Evolutionary conservation across 2,329 filamentous ascomycete species (phyloP).

Genomic region (Penicillium concentricum): DNA sequence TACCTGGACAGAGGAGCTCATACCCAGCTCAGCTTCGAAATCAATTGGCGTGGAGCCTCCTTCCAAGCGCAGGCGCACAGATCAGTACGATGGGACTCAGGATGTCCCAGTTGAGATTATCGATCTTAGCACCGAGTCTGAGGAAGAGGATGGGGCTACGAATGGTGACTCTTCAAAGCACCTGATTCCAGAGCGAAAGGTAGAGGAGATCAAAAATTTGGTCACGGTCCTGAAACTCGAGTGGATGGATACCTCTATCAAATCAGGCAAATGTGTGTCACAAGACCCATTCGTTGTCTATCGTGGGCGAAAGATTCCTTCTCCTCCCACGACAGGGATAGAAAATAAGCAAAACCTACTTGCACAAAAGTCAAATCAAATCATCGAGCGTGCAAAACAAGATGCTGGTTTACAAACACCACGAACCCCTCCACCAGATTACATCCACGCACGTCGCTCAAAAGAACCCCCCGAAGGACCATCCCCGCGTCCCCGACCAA

Average conservation of each 20-base stretch:
- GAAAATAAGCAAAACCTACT: slow-evolving; percentile 1
- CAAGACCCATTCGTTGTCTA: slow-evolving; percentile 54
- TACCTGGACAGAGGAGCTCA: slow-evolving; percentile 50
- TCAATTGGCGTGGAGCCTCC: slow-evolving; percentile 13
- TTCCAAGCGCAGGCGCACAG: slow-evolving; percentile 28
- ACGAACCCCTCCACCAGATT: slow-evolving; percentile 1
- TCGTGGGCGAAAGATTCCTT: slow-evolving; percentile 46
- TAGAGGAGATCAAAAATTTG: slow-evolving; percentile 23
- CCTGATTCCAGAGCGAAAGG: slow-evolving; percentile 2
- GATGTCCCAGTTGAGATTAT: slow-evolving; percentile 17
- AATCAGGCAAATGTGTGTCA: slow-evolving; percentile 45
- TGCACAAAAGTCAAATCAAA: slow-evolving; percentile 26
- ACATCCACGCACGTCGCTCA: slow-evolving; percentile 22
- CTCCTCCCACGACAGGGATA: slow-evolving; percentile 14
- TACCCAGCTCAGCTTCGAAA: neutral
- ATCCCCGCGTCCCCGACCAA: slow-evolving; percentile 35
- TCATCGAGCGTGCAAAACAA: slow-evolving; percentile 56
- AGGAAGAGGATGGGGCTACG: slow-evolving; percentile 25
- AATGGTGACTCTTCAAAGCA: slow-evolving; percentile 10
- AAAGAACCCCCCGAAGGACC: slow-evolving; percentile 21
- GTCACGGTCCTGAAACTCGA: slow-evolving; percentile 54
- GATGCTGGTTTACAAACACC: slow-evolving; percentile 38
- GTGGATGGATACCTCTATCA: slow-evolving; percentile 54
- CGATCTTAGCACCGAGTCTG: slow-evolving; percentile 34
- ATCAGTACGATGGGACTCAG: neutral